A percentile compares a stretch with the other conserved stretches of the same genome.
Evolutionary conservation across 768 basidiomycete genomes (phyloP).

Genomic region (Kockovaella imperatae): DNA sequence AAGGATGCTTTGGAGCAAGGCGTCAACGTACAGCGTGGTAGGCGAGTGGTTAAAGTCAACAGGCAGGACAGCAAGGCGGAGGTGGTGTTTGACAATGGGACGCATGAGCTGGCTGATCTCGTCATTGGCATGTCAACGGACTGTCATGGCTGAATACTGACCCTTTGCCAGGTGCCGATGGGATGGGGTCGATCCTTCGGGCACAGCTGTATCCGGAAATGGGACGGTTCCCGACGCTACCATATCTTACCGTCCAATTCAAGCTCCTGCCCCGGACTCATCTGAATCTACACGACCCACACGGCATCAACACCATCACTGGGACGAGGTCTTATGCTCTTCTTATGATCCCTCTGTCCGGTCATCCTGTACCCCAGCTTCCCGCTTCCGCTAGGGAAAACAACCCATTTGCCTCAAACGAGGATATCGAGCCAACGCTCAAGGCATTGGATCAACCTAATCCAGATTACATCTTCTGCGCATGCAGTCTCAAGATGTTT

Average conservation of each 20-base stretch:
- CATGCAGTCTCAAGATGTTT: neutral
- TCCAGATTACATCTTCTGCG: conserved; percentile 8
- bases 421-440: neutral
- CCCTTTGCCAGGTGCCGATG: conserved; percentile 13
- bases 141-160: neutral
- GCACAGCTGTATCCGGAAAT: conserved; percentile 6
- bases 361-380: neutral
- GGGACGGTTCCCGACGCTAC: conserved; percentile 3
- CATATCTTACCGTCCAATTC: conserved; percentile 10
- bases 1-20: conserved; percentile 3
- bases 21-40: conserved; percentile 3
- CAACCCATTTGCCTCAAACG: conserved; percentile 5
- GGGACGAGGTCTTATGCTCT: conserved; percentile 6
- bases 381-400: neutral
- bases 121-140: conserved; percentile 10
- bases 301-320: conserved; percentile 6
- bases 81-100: conserved; percentile 10
- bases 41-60: conserved; percentile 4
- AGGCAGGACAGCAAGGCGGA: neutral
- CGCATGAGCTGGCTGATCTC: conserved; percentile 7
- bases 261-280: conserved; percentile 5
- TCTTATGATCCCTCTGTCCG: conserved; percentile 4
- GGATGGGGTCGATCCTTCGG: conserved; percentile 9
- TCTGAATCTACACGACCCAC: conserved; percentile 3
- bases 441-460: conserved; percentile 2